Evolutionary conservation across 306 rosid genomes (phyloP), one percentile per base, ranked within the genome.

Genomic region (Pyrus betulifolia): DNA sequence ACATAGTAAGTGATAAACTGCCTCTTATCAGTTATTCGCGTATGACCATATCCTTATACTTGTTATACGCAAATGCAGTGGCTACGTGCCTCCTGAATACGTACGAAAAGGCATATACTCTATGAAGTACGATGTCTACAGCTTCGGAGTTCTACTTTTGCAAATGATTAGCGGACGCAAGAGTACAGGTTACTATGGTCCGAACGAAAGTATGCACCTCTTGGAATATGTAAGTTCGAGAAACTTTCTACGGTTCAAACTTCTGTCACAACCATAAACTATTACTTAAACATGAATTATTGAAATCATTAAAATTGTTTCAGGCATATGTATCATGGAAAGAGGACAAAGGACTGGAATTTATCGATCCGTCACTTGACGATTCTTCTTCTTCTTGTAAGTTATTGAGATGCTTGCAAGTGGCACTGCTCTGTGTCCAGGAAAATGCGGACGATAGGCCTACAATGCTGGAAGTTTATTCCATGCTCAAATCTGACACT

Each of bases 121-220:
- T 5, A 87, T 67, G 1, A 91, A 88, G 82, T 88, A 74, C 1
- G 87, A 86, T 2, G 79, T 86, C 3, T 86, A 64, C 67, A 86
- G 86, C 68, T 86, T 82, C 25, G 83, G 90, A 25, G 83, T 87
- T 21, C 72, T 84, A 21, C 85, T 87, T 60, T 70, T 89, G 75
- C 94, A 92, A 87, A 92, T 92, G 79, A 88, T 88, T 51, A 88
- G 93, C 4, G 87, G 93, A 69, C 88, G 81, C 66, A 86, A 77
- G 67, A 89, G 69, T 67, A 61, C 87, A 5, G 22, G 84, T 35
- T 85, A 75, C 61, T 84, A 88, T 9, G 93, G 90, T 1, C 52
- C 75, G 3, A 54, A 83, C 62, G 85, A 84, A 82, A 76, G 71
- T 67, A 44, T 86, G 78, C 81, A 71, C 78, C 93, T 92, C 54